Evolutionary conservation across 148 eudicot genomes (phyloP), one percentile per base, ranked within the genome.

Genomic region (Vaccinium vitisidaea): DNA sequence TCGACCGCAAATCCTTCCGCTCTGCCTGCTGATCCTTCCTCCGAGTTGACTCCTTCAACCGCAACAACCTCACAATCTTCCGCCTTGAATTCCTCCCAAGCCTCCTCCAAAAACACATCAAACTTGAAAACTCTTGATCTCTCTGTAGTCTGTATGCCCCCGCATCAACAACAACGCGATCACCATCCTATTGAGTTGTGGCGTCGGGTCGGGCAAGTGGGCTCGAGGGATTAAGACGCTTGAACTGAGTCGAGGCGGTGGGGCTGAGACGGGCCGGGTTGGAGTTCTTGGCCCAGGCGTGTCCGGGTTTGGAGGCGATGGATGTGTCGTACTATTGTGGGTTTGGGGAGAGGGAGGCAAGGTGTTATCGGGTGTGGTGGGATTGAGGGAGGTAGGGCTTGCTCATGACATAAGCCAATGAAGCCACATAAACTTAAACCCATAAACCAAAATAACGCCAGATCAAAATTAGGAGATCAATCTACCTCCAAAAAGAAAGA

Each of bases 341-440:
- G 80, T 88, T 94, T 32, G 92, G 92, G 1, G 95, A 94, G 36
- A 71, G 90, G 79, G 98, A 92, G 80, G 93, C 92, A n/a, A 85
- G 11, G 92, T 93, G 56, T 36, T 94, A 27, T n/a, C n/a, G n/a
- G n/a, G n/a, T n/a, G n/a, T n/a, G n/a, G n/a, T n/a, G n/a, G n/a
- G n/a, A n/a, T n/a, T 1, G 32, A 32, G 1, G 1, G 32, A 32
- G 32, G 32, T 1, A 32, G 32, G 32, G 32, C 32, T 1, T 1
- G 32, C 32, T 32, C 32, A 32, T 1, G n/a, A n/a, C n/a, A n/a
- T n/a, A n/a, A n/a, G 32, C 32, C 32, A 32, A 32, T 32, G 1
- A 1, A 32, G 32, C 32, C 32, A 32, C 32, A n/a, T n/a, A n/a
- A n/a, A n/a, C n/a, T n/a, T n/a, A n/a, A n/a, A n/a, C n/a, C n/a